These are phyloP conservation scores for Wickerhamomyces tratensis DNA, from an alignment of 805 yeast species.

Conservation along the genomic window DNA sequence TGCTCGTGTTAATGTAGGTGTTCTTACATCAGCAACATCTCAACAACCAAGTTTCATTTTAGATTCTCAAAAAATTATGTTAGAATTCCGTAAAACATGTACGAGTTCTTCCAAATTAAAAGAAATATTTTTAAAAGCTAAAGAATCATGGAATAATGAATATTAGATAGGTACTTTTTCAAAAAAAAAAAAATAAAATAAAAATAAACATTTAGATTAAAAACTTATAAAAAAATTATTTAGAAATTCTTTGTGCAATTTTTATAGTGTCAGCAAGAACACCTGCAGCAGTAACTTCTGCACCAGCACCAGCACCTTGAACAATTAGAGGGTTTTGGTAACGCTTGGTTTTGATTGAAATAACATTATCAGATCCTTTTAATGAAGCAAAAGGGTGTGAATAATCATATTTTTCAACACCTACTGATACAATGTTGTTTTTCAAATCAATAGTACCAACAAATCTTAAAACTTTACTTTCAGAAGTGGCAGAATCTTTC, in stretches of 20 bases:
- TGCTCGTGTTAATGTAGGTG: constrained; percentile 52
- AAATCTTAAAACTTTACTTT: constrained; percentile 83
- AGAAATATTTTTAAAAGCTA: constrained; percentile 50
- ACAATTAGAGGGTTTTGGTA: constrained; percentile 87
- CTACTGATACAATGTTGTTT: constrained; percentile 66
- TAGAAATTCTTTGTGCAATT: constrained; percentile 76
- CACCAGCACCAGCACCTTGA: constrained; percentile 97
- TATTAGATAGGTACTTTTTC: constrained; percentile 14
- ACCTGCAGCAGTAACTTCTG: constrained; percentile 74
- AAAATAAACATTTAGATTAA: too few species aligned
- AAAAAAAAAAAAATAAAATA: too few species aligned
- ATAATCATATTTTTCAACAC: constrained; percentile 75
- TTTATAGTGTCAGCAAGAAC: constrained; percentile 90
- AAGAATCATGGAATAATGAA: constrained; percentile 31
- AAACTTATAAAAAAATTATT: not conserved
- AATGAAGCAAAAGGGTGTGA: constrained; percentile 95
- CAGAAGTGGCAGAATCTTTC: constrained; percentile 72
- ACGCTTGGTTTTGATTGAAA: constrained; percentile 85
- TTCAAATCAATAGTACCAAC: constrained; percentile 85
- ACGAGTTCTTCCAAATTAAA: constrained; percentile 37
- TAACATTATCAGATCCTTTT: constrained; percentile 93
- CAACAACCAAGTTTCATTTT: constrained; percentile 28
- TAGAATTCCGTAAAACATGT: constrained; percentile 57
- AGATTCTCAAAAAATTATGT: constrained; percentile 69
- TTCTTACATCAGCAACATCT: constrained; percentile 19